Percentiles rank a stretch among this genome's conserved stretches.
Evolutionary conservation across 2,329 filamentous ascomycete species (phyloP).

Genomic region (Colletotrichum neosansevieriae): DNA sequence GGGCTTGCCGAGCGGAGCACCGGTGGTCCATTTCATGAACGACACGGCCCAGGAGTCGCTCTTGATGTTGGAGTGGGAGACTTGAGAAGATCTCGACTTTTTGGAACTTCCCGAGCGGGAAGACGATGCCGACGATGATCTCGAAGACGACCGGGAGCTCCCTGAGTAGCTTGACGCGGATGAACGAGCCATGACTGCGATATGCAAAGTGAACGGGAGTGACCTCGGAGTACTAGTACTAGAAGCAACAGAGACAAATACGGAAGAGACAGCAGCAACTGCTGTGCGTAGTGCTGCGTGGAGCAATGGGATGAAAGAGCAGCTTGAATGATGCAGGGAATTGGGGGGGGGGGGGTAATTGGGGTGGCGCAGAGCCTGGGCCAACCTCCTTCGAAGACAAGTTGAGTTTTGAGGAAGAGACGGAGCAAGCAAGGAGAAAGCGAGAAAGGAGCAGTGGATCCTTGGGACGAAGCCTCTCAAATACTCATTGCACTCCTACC

Average conservation of each 20-base stretch:
- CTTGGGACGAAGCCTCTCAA: constrained; percentile 33
- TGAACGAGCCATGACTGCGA: constrained; percentile 32
- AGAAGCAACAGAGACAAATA: background rate
- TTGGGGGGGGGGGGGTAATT: too few relatives aligned
- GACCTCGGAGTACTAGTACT: constrained; percentile 4
- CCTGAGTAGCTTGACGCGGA: constrained; percentile 35
- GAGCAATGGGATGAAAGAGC: background rate
- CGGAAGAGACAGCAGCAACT: background rate
- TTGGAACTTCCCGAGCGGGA: constrained; percentile 38
- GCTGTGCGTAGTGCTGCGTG: background rate
- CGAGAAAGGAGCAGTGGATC: background rate
- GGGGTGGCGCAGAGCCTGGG: background rate
- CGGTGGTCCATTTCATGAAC: constrained; percentile 40
- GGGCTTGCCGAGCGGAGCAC: constrained; percentile 31
- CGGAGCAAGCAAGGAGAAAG: constrained; percentile 8
- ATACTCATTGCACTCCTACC: constrained; percentile 23
- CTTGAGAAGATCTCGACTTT: constrained; percentile 36
- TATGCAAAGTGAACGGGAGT: background rate
- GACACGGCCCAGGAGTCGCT: constrained; percentile 35
- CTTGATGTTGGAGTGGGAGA: constrained; percentile 36
- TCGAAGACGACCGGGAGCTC: constrained; percentile 31
- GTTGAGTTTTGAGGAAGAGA: constrained; percentile 35
- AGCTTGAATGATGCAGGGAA: background rate
- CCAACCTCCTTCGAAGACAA: background rate
- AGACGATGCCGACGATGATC: constrained; percentile 26